Evolutionary conservation across 306 rosid genomes (phyloP).

Genomic region (Rosa multiflora): DNA sequence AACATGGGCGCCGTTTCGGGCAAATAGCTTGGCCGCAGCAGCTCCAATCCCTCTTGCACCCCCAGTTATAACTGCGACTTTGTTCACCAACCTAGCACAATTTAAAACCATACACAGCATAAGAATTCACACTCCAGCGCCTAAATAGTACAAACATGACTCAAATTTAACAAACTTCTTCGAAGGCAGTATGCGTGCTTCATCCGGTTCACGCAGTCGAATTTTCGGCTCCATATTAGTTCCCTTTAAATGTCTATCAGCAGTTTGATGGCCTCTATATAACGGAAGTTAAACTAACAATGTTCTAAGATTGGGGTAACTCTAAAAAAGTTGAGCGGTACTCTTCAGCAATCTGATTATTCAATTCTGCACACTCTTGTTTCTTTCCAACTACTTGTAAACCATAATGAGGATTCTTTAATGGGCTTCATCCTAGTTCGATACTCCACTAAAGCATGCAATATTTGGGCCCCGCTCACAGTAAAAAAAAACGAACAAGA

Average conservation of each 20-base stretch:
- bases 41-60: conserved; percentile 93
- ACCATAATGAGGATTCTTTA: not conserved
- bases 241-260: not conserved
- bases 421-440: not conserved
- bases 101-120: not conserved
- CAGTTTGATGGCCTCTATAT: not conserved
- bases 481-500: not conserved
- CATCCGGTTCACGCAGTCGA: not conserved
- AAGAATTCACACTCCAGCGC: too few relatives aligned
- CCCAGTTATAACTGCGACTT: conserved; percentile 78
- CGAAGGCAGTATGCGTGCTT: conserved; percentile 4
- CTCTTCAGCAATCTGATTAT: conserved; percentile 12
- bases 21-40: conserved; percentile 65
- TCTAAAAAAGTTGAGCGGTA: not conserved
- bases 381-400: conserved; percentile 43
- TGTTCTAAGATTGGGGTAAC: not conserved
- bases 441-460: too few relatives aligned
- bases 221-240: not conserved
- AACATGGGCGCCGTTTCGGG: conserved; percentile 66
- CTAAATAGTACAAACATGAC: not conserved
- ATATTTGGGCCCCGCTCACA: not conserved
- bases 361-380: conserved; percentile 27
- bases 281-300: not conserved
- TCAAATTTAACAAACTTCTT: conserved; percentile 2
- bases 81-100: conserved; percentile 45